These are phyloP conservation scores for Suillus alpinus DNA, from an alignment of 768 basidiomycete species.

Conservation along the genomic window DNA sequence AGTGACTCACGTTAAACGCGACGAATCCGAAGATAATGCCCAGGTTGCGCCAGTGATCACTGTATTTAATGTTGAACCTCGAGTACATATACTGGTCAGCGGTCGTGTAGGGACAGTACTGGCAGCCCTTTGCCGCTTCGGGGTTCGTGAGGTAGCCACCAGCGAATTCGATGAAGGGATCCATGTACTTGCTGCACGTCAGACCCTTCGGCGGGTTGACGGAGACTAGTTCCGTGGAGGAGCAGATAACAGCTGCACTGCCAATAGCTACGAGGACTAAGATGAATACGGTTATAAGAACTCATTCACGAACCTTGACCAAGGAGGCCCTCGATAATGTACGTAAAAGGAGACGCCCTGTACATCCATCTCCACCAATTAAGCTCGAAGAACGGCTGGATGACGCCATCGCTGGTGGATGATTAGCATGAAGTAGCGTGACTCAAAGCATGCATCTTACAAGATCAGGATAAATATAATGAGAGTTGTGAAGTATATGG, in stretches of 20 bases:
- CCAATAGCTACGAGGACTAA: slow-evolving; percentile 45
- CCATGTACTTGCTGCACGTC: slow-evolving; percentile 47
- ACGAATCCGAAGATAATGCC: slow-evolving; percentile 44
- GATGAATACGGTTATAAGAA: neutral
- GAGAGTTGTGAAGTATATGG: slow-evolving; percentile 52
- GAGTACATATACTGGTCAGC: slow-evolving; percentile 49
- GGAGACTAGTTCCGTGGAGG: slow-evolving; percentile 55
- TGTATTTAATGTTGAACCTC: slow-evolving; percentile 60
- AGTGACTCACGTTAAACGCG: slow-evolving; percentile 40
- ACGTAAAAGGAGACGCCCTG: slow-evolving; percentile 49
- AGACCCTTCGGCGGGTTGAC: slow-evolving; percentile 46
- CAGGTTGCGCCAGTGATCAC: slow-evolving; percentile 46
- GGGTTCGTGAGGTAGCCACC: slow-evolving; percentile 50
- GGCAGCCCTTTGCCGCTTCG: slow-evolving; percentile 36
- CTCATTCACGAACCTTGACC: slow-evolving; percentile 40
- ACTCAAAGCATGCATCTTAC: neutral
- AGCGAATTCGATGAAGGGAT: slow-evolving; percentile 34
- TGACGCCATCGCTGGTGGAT: slow-evolving; percentile 45
- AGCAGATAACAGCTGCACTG: slow-evolving; percentile 48
- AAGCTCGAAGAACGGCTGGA: slow-evolving; percentile 62
- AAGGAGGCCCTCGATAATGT: slow-evolving; percentile 49
- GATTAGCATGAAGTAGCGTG: neutral
- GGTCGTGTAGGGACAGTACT: slow-evolving; percentile 54
- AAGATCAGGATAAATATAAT: slow-evolving; percentile 68
- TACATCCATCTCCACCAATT: slow-evolving; percentile 79